Conservation (phyloP, 257 asterid species). For the Coffea canephora region DNA sequence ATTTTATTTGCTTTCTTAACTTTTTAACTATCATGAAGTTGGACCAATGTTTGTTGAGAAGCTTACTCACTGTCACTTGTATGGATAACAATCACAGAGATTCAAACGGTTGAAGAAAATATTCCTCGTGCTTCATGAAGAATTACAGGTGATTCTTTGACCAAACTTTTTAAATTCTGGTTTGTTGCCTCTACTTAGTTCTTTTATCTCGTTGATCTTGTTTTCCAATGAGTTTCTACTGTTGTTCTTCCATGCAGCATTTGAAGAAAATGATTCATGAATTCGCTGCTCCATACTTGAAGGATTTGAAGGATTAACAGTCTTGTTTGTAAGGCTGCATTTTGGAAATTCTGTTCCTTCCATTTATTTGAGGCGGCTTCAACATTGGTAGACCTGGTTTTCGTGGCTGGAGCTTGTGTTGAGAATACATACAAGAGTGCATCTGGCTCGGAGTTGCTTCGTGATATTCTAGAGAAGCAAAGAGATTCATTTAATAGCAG, state of each 20-base stretch:
- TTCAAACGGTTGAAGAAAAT: slow-evolving; percentile 73
- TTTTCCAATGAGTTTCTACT: slow-evolving; percentile 14
- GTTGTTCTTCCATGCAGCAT: slow-evolving; percentile 44
- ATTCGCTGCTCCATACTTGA: slow-evolving; percentile 50
- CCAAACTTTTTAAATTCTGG: slow-evolving; percentile 1
- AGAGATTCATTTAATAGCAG: not conserved
- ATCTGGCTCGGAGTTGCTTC: not conserved
- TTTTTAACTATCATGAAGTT: not conserved
- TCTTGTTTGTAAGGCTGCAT: slow-evolving; percentile 2
- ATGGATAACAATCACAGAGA: slow-evolving; percentile 51
- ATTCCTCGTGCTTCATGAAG: slow-evolving; percentile 73
- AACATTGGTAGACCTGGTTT: not conserved
- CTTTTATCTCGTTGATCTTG: slow-evolving; percentile 11
- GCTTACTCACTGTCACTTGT: slow-evolving; percentile 13
- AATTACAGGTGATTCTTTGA: slow-evolving; percentile 53
- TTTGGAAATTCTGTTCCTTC: not conserved
- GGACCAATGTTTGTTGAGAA: not conserved
- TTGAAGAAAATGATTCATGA: slow-evolving; percentile 79
- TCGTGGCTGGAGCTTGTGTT: slow-evolving; percentile 1
- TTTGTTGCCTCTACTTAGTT: not conserved
- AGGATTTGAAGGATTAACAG: slow-evolving; percentile 33
- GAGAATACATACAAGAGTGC: not conserved
- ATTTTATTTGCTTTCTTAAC: not conserved
- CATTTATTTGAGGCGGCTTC: not conserved
- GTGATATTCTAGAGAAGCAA: not conserved